A percentile compares a stretch with the other conserved stretches of the same genome.
Evolutionary conservation across 2,329 filamentous ascomycete genomes (phyloP).

Genomic region (Paraphaeosphaeria minitans): DNA sequence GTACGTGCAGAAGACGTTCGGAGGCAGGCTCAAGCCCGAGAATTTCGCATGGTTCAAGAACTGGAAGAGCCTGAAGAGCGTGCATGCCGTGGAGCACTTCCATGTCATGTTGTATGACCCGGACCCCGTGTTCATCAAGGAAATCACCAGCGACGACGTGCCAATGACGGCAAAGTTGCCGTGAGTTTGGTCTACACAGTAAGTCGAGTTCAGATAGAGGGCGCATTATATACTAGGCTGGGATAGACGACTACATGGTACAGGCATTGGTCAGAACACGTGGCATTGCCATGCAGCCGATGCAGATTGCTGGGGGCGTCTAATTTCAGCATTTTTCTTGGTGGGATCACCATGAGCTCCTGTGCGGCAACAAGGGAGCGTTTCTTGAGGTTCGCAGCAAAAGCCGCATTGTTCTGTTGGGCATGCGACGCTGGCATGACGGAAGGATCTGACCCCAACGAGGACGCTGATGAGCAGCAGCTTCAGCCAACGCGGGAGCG

Average conservation of each 20-base stretch:
- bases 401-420: too few species aligned
- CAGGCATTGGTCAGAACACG: conserved; percentile 8
- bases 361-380: background rate
- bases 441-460: background rate
- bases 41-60: conserved; percentile 84
- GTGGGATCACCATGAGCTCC: background rate
- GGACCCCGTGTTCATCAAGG: conserved; percentile 68
- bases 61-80: conserved; percentile 81
- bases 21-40: conserved; percentile 54
- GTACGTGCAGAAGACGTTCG: conserved; percentile 73
- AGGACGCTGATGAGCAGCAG: background rate
- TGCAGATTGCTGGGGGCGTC: background rate
- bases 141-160: conserved; percentile 76
- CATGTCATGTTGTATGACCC: conserved; percentile 89
- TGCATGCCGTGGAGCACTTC: conserved; percentile 89
- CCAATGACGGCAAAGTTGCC: conserved; percentile 55
- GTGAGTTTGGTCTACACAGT: background rate
- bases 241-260: conserved; percentile 4
- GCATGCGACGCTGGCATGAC: background rate
- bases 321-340: background rate
- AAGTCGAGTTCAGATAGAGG: background rate
- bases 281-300: background rate
- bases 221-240: conserved; percentile 20
- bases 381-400: conserved; percentile 3
- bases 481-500: too few species aligned